phyloP scores from a whole-genome alignment of 768 basidiomycete species.

The Lactifluus subvellereus region DNA sequence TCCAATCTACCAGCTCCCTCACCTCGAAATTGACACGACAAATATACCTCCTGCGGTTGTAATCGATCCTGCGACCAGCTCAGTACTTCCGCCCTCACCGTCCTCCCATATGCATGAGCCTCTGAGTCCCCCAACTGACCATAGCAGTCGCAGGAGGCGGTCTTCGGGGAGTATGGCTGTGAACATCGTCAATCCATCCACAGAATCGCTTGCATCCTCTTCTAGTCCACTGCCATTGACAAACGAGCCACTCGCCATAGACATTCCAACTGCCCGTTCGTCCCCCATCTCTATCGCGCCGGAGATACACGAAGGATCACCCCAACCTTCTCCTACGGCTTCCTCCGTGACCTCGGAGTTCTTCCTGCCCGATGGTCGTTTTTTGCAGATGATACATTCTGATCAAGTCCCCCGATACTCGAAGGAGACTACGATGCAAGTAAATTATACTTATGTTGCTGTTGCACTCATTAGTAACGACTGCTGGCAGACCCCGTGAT shows the following conservation, averaged over 20 bases:
- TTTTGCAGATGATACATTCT: constrained; percentile 1
- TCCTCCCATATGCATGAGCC: no score
- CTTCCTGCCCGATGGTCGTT: constrained; percentile 2
- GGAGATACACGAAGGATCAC: neutral
- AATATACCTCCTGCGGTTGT: neutral
- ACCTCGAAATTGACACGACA: neutral
- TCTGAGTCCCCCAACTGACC: neutral
- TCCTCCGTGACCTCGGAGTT: neutral
- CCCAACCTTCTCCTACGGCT: neutral
- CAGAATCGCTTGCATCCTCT: neutral
- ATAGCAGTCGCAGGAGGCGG: neutral
- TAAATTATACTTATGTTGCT: no score
- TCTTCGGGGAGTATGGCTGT: neutral
- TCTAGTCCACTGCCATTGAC: neutral
- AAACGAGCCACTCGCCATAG: neutral
- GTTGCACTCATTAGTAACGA: neutral
- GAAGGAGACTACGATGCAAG: no score
- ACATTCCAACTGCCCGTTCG: neutral
- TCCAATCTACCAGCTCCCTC: neutral
- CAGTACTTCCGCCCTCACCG: no score
- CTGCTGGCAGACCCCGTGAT: neutral
- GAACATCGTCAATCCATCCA: neutral
- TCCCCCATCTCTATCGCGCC: neutral
- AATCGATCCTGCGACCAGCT: neutral
- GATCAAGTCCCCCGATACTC: constrained; percentile 16